Conservation (phyloP, 2,329 filamentous ascomycete genomes). For the Neofusicoccum parvum region DNA sequence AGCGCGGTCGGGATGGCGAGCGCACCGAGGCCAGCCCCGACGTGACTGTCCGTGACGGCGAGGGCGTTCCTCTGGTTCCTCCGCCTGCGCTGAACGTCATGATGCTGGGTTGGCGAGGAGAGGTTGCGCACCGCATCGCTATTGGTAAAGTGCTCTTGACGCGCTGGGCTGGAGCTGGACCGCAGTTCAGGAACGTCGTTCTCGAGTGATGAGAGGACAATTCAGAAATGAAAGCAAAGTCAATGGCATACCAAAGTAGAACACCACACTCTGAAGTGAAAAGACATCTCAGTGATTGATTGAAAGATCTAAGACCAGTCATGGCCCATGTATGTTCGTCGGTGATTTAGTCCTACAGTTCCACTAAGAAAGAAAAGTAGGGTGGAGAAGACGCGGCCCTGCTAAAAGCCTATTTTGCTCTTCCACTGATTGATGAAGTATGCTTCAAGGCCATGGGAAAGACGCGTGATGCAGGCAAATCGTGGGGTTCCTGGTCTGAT, state of each 20-base stretch:
- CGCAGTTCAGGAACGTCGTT: not conserved
- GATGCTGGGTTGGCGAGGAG: not conserved
- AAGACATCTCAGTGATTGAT: too few relatives aligned
- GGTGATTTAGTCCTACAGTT: slow-evolving; percentile 51
- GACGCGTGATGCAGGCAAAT: slow-evolving; percentile 53
- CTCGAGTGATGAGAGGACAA: not conserved
- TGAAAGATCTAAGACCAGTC: too few relatives aligned
- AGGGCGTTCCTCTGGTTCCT: not conserved
- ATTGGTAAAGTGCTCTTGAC: not conserved
- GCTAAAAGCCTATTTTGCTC: slow-evolving; percentile 54
- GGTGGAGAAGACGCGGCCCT: slow-evolving; percentile 57
- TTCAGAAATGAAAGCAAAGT: too few relatives aligned
- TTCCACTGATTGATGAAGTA: slow-evolving; percentile 55
- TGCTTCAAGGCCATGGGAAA: slow-evolving; percentile 49
- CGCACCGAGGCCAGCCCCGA: not conserved
- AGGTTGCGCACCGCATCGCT: not conserved
- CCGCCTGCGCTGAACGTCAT: not conserved
- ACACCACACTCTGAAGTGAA: too few relatives aligned
- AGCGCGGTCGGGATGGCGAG: too few relatives aligned
- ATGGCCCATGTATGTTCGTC: slow-evolving; percentile 45
- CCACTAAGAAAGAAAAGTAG: slow-evolving; percentile 44
- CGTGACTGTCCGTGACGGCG: not conserved
- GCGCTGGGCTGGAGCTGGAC: not conserved
- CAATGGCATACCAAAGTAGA: too few relatives aligned
- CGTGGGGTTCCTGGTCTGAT: slow-evolving; percentile 38